phyloP scores from a whole-genome alignment of 1,139 yeast genomes.

The Blastobotrys illinoisensis region DNA sequence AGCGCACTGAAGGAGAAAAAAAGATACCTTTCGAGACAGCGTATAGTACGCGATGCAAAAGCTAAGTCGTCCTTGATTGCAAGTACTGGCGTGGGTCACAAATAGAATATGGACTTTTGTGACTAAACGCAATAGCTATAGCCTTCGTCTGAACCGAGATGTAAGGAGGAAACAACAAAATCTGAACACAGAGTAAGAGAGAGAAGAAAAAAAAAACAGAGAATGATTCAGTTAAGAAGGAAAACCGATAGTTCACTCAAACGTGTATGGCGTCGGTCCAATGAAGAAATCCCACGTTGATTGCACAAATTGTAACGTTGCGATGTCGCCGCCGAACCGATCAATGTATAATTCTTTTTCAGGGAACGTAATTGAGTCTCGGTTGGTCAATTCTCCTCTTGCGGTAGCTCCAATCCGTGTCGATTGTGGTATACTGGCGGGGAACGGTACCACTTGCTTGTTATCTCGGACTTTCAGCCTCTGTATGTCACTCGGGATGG shows the following conservation, averaged over 20 bases:
- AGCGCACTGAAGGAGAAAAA: not conserved
- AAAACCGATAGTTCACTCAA: not conserved
- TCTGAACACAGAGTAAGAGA: not conserved
- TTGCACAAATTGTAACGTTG: not conserved
- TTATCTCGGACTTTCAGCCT: not conserved
- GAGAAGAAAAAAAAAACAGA: not conserved
- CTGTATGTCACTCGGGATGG: not conserved
- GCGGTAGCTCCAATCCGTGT: not conserved
- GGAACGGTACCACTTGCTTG: not conserved
- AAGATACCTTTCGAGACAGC: not conserved
- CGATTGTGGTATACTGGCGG: not conserved
- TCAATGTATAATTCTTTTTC: not conserved
- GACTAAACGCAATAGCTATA: not conserved
- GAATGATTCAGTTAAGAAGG: not conserved
- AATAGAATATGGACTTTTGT: not conserved
- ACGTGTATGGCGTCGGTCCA: not conserved
- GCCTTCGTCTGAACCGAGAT: not conserved
- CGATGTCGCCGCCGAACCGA: not conserved
- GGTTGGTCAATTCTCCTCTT: not conserved
- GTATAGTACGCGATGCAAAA: not conserved
- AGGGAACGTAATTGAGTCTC: not conserved
- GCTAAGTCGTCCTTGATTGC: not conserved
- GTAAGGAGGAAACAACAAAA: not conserved
- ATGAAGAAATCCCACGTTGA: not conserved
- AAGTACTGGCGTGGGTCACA: not conserved